A percentile compares a stretch with the other conserved stretches of the same genome.
Evolutionary conservation across 805 yeast species (phyloP).

Genomic region (Saccharomyces jurei): DNA sequence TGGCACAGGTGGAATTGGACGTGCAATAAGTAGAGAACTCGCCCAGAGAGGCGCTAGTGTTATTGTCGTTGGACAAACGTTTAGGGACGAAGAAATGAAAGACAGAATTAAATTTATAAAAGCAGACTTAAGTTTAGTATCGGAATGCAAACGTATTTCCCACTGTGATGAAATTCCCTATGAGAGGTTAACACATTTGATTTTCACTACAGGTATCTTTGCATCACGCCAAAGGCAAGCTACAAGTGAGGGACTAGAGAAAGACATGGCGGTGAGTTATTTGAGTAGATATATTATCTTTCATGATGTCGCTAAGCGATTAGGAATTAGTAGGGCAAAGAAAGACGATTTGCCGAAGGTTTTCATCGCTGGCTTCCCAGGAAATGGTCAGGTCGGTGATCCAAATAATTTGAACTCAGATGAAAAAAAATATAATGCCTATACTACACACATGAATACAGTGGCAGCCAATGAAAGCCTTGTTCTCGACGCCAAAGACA

Average conservation of each 20-base stretch:
- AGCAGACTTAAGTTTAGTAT: slow-evolving; percentile 31
- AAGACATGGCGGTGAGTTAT: slow-evolving; percentile 34
- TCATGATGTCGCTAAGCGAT: slow-evolving; percentile 20
- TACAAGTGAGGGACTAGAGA: slow-evolving; percentile 34
- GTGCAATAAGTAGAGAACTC: slow-evolving; percentile 25
- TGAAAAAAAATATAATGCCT: slow-evolving; percentile 20
- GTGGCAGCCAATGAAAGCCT: slow-evolving; percentile 38
- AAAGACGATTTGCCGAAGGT: slow-evolving; percentile 25
- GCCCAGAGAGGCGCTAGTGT: slow-evolving; percentile 28
- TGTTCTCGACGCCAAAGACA: slow-evolving; percentile 18
- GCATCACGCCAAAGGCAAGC: slow-evolving; percentile 28
- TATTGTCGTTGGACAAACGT: slow-evolving; percentile 32
- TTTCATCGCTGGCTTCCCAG: slow-evolving; percentile 36
- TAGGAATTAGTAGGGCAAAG: slow-evolving; percentile 8
- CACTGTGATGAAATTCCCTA: slow-evolving; percentile 10
- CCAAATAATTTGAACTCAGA: slow-evolving; percentile 33
- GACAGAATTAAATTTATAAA: slow-evolving; percentile 26
- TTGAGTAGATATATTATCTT: slow-evolving; percentile 31
- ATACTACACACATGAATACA: slow-evolving; percentile 33
- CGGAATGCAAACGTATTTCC: slow-evolving; percentile 21
- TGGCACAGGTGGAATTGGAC: slow-evolving; percentile 37
- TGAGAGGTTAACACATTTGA: slow-evolving; percentile 20
- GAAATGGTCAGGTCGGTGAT: slow-evolving; percentile 28
- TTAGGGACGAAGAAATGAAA: slow-evolving; percentile 22
- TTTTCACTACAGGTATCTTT: slow-evolving; percentile 37